Conservation (phyloP, 1,139 yeast genomes). For the Yamadazyma epiphylla region DNA sequence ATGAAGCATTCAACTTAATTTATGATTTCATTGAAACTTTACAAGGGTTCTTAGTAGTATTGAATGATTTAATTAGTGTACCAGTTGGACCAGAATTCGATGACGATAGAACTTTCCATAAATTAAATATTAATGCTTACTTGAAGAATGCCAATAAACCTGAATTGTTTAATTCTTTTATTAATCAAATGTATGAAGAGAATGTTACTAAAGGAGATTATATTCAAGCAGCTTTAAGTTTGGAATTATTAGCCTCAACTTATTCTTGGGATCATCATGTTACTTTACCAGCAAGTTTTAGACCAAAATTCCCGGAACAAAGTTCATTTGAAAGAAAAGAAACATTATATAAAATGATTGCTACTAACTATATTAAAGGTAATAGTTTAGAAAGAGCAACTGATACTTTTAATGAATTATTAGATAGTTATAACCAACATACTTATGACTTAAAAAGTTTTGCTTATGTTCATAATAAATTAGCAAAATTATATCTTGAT, state of each 20-base stretch:
- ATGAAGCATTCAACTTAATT: conserved; percentile 57
- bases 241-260: conserved; percentile 74
- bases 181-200: conserved; percentile 69
- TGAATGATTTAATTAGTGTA: conserved; percentile 66
- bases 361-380: conserved; percentile 68
- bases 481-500: conserved; percentile 64
- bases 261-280: conserved; percentile 71
- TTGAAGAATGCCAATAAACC: conserved; percentile 78
- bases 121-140: conserved; percentile 71
- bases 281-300: conserved; percentile 51
- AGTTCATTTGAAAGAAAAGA: conserved; percentile 81
- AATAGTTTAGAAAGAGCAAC: conserved; percentile 74
- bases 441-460: conserved; percentile 77
- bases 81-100: conserved; percentile 84
- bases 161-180: conserved; percentile 73
- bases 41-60: conserved; percentile 59
- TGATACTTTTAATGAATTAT: conserved; percentile 71
- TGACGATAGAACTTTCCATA: conserved; percentile 81
- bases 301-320: conserved; percentile 77
- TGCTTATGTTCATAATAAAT: conserved; percentile 66
- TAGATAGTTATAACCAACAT: conserved; percentile 68
- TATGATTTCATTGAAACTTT: conserved; percentile 53
- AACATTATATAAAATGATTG: conserved; percentile 65
- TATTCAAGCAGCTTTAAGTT: conserved; percentile 80
- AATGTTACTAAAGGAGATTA: conserved; percentile 58